A percentile compares a stretch with the other conserved stretches of the same genome.
These are phyloP conservation scores for Vickermania spadyakhi DNA, from an alignment of 208 protist species.

Conservation along the genomic window DNA sequence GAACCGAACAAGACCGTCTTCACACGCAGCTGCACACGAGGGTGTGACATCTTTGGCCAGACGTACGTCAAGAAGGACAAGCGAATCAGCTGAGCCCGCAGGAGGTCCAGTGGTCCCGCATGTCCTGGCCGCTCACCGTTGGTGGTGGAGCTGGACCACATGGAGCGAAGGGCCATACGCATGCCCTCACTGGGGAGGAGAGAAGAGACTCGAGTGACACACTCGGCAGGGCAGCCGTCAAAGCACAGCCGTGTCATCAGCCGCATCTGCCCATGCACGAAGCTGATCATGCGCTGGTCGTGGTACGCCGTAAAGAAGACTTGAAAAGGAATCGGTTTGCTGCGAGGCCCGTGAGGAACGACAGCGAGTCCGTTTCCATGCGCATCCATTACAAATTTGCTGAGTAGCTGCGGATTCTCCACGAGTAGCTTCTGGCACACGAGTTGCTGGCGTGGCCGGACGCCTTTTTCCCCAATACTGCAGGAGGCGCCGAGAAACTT, in stretches of 20 bases:
- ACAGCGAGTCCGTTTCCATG: constrained; percentile 8
- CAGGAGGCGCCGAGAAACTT: constrained; percentile 44
- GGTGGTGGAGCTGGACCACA: constrained; percentile 26
- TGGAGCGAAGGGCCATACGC: constrained; percentile 18
- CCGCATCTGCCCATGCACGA: constrained; percentile 38
- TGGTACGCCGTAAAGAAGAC: constrained; percentile 23
- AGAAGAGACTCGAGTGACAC: constrained; percentile 25
- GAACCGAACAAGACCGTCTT: constrained; percentile 60
- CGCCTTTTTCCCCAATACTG: constrained; percentile 33
- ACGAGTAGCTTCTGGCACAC: constrained; percentile 52
- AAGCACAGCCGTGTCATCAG: constrained; percentile 52
- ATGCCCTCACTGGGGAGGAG: constrained; percentile 33
- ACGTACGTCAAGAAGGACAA: constrained; percentile 52
- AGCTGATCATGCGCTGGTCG: constrained; percentile 17
- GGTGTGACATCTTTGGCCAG: constrained; percentile 25
- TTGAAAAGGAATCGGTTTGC: constrained; percentile 8
- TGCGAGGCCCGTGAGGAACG: not conserved
- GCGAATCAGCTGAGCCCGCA: constrained; percentile 46
- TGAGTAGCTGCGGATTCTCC: constrained; percentile 34
- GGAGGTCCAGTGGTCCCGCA: constrained; percentile 20
- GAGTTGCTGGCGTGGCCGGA: constrained; percentile 36
- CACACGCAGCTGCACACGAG: constrained; percentile 41
- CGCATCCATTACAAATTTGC: constrained; percentile 19
- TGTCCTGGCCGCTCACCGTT: constrained; percentile 25
- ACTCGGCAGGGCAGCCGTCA: constrained; percentile 42